Base-by-base conservation (phyloP, 768 basidiomycete genomes). In the Phylloporus sp. region DNA sequence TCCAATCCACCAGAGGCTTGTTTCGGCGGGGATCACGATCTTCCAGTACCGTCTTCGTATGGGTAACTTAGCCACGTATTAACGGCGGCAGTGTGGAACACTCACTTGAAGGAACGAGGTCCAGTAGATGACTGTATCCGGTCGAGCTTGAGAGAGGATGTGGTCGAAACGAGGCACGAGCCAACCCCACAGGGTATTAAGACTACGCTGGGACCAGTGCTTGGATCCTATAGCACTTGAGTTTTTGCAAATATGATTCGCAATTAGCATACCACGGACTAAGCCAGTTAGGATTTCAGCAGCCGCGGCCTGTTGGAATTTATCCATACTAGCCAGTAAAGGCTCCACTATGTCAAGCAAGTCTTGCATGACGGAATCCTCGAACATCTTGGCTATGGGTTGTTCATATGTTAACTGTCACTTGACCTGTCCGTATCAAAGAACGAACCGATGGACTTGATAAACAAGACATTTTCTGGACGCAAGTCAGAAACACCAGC, bases 301-400 rank as follows among this genome's bases (percentile, higher is more conserved):
- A 21, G 83, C 82, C 23, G 88, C 88, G 21, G 90, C 78, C 61
- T 91, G 91, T 66, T 90, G 90, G 71, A 84, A 91, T 49, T 88
- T 86, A 57, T 91, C 86, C 15, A 74, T 45, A 39, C 85, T 86
- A 27, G 66, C 69, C 32, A 89, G 67, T 23, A 89, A 59, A 11
- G 78, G 69, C 32, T 92, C 87, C 28, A 85, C 71, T 15, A 72
- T 68, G 13, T 67, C 61, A 26, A 87, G 67, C 18, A 84, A 65
- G 21, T 67, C 67, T 31, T 82, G 76, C 26, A 91, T 56, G 11
- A 69, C 62, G 24, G 70, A 69, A 46, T 70, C 70, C 45, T 78
- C 80, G 48, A 81, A 81, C 60, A 82, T 77, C 63, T 89, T 89
- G 40, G 76, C 89, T 90, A 57, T 33, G 42, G 26, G 33, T 38